These are phyloP conservation scores for Lachnellula subtilissima DNA, from an alignment of 2,329 filamentous ascomycete species.

Conservation along the genomic window DNA sequence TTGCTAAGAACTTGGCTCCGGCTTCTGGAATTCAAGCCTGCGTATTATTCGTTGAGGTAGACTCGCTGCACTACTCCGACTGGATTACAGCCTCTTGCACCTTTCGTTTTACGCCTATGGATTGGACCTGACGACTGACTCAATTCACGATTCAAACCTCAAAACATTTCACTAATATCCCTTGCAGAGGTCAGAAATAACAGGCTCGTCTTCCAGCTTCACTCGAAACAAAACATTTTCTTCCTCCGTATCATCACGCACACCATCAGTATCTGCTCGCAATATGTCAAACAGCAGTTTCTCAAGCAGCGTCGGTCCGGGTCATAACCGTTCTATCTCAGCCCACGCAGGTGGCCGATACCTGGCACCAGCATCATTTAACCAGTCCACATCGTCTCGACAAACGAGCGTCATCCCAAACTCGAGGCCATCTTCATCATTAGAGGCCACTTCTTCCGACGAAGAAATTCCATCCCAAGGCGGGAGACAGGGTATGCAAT, in stretches of 20 bases:
- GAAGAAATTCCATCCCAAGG: slow-evolving; percentile 28
- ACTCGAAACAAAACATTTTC: slow-evolving; percentile 31
- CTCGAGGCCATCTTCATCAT: slow-evolving; percentile 39
- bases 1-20: no score
- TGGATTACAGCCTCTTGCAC: no score
- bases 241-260: slow-evolving; percentile 37
- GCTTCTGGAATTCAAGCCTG: no score
- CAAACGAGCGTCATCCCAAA: slow-evolving; percentile 35
- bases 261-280: slow-evolving; percentile 38
- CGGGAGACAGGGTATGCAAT: slow-evolving; percentile 49
- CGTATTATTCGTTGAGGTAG: no score
- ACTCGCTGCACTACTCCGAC: no score
- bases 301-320: slow-evolving; percentile 53
- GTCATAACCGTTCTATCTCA: slow-evolving; percentile 40
- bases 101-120: background rate
- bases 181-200: slow-evolving; percentile 1
- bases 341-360: slow-evolving; percentile 37
- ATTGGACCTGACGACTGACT: background rate
- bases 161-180: background rate
- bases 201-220: slow-evolving; percentile 7
- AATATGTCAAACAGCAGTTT: slow-evolving; percentile 45
- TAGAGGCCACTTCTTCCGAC: slow-evolving; percentile 32
- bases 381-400: slow-evolving; percentile 44
- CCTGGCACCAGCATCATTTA: slow-evolving; percentile 46
- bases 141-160: background rate